Conservation (phyloP, 1,284 basidiomycete species). For the Sporisorium graminicola region DNA sequence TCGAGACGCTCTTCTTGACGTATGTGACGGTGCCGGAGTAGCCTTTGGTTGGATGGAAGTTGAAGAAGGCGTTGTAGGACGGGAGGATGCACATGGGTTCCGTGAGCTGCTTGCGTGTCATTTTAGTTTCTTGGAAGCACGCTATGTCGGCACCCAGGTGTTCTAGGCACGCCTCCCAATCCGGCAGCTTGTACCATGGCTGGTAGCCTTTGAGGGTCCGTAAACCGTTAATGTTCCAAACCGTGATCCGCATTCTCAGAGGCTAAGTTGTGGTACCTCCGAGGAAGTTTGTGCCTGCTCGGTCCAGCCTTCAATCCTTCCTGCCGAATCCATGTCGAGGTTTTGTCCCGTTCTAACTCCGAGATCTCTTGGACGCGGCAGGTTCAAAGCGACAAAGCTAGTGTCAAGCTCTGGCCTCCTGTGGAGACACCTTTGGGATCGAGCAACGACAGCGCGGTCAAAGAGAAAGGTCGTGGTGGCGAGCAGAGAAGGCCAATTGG, state of each 20-base stretch:
- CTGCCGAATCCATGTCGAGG: conserved; percentile 9
- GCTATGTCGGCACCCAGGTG: conserved; percentile 63
- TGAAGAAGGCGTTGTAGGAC: conserved; percentile 62
- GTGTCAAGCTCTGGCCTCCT: not conserved
- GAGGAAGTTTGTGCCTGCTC: not conserved
- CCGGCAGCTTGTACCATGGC: conserved; percentile 62
- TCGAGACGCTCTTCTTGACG: conserved; percentile 55
- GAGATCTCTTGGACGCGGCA: not conserved
- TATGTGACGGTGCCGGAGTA: conserved; percentile 65
- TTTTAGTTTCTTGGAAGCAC: conserved; percentile 68
- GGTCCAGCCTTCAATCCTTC: not conserved
- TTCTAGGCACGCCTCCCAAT: conserved; percentile 65
- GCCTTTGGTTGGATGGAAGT: conserved; percentile 65
- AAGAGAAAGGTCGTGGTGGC: not conserved
- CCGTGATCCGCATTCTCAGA: conserved; percentile 52
- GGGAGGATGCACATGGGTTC: conserved; percentile 62
- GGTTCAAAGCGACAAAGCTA: not conserved
- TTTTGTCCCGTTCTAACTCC: not conserved
- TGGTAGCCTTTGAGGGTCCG: conserved; percentile 65
- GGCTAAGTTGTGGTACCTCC: not conserved
- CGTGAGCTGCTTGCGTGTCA: conserved; percentile 65
- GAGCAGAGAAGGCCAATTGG: not conserved
- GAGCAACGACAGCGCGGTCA: not conserved
- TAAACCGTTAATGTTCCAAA: conserved; percentile 69
- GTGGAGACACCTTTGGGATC: not conserved